These are phyloP conservation scores for Peronospora destructor DNA, from an alignment of 352 stramenopile genomes.

Conservation along the genomic window DNA sequence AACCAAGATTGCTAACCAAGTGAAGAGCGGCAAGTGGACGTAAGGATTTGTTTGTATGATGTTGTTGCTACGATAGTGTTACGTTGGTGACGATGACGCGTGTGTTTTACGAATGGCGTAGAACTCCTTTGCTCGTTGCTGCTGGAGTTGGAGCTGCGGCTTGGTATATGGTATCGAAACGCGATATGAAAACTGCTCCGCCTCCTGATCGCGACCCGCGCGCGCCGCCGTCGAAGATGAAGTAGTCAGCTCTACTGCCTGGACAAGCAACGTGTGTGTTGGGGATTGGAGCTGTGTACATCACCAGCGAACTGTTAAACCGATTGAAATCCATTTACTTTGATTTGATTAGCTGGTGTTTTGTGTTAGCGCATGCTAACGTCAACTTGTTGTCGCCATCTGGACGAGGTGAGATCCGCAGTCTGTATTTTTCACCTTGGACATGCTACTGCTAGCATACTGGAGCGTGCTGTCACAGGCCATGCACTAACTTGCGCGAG, in stretches of 20 bases:
- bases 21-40: constrained; percentile 31
- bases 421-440: too few species aligned
- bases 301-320: neutral
- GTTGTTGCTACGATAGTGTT: neutral
- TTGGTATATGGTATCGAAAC: constrained; percentile 31
- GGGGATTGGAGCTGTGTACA: neutral
- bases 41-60: constrained; percentile 6
- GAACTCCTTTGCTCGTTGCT: constrained; percentile 19
- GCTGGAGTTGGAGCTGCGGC: constrained; percentile 23
- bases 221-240: constrained; percentile 26
- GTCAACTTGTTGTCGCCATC: too few species aligned
- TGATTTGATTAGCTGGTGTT: too few species aligned
- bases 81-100: neutral
- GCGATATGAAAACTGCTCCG: constrained; percentile 8
- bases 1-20: constrained; percentile 23
- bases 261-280: neutral
- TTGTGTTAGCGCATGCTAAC: too few species aligned
- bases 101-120: neutral
- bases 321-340: neutral
- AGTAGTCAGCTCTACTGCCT: constrained; percentile 5
- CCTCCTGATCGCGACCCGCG: constrained; percentile 15
- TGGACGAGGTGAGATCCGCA: too few species aligned
- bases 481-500: too few species aligned
- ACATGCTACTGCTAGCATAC: too few species aligned
- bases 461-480: too few species aligned